A percentile compares a stretch with the other conserved stretches of the same genome.
Conservation (phyloP, 78 protist genomes). For the Dictyostelium firmibasis region DNA sequence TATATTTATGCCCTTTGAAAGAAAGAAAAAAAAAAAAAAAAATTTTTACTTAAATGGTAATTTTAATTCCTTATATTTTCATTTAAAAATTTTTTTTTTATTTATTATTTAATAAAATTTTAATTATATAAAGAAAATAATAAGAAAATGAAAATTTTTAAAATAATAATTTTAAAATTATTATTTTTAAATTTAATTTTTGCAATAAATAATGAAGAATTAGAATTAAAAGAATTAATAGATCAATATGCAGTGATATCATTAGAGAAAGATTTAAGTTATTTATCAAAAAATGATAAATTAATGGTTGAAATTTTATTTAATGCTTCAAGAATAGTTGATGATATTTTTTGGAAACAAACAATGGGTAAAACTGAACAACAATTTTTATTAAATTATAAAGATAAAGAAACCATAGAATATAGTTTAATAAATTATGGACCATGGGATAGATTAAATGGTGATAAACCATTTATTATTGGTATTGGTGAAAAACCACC, state of each 20-base stretch:
- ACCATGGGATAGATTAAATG: conserved; percentile 4
- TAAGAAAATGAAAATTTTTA: background rate
- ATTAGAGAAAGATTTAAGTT: background rate
- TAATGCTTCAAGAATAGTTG: background rate
- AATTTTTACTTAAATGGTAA: no score
- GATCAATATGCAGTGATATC: background rate
- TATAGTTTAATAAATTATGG: background rate
- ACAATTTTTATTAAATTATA: background rate
- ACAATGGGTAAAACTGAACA: background rate
- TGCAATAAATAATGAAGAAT: background rate
- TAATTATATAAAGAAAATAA: no score
- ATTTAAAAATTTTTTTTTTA: no score
- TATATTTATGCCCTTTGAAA: no score
- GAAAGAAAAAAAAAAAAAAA: no score
- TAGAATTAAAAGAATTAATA: background rate
- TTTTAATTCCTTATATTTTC: no score
- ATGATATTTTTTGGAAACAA: conserved; percentile 10
- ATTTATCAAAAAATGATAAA: background rate
- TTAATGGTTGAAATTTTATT: background rate
- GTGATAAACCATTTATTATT: background rate
- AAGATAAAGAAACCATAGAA: background rate
- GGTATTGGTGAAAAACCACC: background rate
- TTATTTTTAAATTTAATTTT: background rate
- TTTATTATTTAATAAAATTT: no score
- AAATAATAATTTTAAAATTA: background rate